Base-by-base conservation (phyloP, 1,139 yeast genomes). In the Hyphopichia khmerensis region DNA sequence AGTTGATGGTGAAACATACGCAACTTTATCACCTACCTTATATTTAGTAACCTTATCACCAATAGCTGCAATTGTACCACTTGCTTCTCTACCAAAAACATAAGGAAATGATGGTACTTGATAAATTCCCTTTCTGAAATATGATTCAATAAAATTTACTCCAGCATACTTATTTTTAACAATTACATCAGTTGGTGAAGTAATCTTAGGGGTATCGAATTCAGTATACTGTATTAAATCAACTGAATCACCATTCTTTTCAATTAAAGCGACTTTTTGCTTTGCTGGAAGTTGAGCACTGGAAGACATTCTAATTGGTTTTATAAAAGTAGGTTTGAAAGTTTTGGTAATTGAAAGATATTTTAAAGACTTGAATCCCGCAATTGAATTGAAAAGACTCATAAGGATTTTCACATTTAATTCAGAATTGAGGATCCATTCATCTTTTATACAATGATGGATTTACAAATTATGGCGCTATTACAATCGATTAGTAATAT, bases 1-100 rank as follows among this genome's bases (percentile, higher is more conserved):
- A 0, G 91, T 74, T 1, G 60, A 60, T 1, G 67, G 56, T 0
- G 76, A 63, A 18, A 74, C 49, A 58, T 81, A 88, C 0, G 81
- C 84, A 13, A 89, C 85, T 39, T 78, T 73, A 56, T 90, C 96
- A 30, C 96, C 96, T 21, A 83, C 80, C 42, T 72, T 60, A 58
- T 67, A 82, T 36, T 72, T 63, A 19, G 68, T 63, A 18, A 87
- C 95, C 1, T 72, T 64, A 2, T 65, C 51, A 24, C 96, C 97
- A 16, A 79, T 77, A 16, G 83, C 79, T 31, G 76, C 93, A 38
- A 90, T 79, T 15, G 64, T 76, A 29, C 96, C 97, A 31, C 86
- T 69, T 3, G 91, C 96, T 61, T 90, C 96, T 45, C 90, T 73
- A n/a, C 97, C 97, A 34, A 87, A 70, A 33, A 79, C 66, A 44